Conservation (phyloP, 306 rosid genomes). For the Gillenia trifoliata region DNA sequence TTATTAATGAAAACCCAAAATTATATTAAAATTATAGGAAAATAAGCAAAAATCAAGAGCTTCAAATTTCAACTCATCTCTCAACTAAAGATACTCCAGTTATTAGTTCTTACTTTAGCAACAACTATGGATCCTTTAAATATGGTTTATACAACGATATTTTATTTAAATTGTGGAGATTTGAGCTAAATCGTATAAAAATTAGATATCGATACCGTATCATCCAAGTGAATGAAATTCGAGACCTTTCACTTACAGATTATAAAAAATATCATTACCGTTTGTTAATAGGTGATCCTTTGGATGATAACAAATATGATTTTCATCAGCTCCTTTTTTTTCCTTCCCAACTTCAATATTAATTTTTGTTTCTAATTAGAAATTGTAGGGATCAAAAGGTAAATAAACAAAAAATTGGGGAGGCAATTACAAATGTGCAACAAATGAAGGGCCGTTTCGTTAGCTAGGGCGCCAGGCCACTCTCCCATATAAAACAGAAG, state of each 20-base stretch:
- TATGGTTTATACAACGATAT: no score
- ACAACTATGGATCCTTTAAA: no score
- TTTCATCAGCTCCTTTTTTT: not conserved
- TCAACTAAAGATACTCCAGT: not conserved
- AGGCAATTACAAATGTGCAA: not conserved
- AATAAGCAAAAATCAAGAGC: not conserved
- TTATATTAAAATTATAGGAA: not conserved
- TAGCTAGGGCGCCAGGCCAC: not conserved
- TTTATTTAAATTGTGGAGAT: no score
- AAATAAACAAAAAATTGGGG: not conserved
- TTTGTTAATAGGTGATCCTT: no score
- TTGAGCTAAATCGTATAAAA: no score
- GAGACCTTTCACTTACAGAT: rapidly evolving
- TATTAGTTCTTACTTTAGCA: not conserved
- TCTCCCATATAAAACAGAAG: not conserved
- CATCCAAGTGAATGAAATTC: no score
- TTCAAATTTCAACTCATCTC: not conserved
- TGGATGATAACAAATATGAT: not conserved
- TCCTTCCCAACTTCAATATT: no score
- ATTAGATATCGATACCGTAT: no score
- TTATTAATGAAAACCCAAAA: no score
- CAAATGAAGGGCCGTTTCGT: not conserved
- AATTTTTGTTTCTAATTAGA: not conserved
- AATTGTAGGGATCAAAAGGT: not conserved
- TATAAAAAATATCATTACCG: no score